Evolutionary conservation across 2,329 filamentous ascomycete species (phyloP), one percentile per base, ranked within the genome.

Genomic region (Aspergillus fructus): DNA sequence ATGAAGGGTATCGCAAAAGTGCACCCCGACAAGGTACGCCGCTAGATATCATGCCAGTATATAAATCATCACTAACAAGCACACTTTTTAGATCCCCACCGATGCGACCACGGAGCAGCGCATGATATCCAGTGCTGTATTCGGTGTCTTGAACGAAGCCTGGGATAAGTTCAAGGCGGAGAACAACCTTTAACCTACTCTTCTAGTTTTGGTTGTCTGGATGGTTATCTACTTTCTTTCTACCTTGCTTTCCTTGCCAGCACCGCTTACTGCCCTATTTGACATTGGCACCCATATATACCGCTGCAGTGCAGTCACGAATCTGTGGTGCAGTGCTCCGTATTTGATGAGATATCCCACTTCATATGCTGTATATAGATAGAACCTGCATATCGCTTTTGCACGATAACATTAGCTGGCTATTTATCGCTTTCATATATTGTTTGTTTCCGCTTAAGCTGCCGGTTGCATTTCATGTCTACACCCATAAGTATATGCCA

Each of bases 1-100:
- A 97, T 99, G 94, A 97, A 96, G 84, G 94, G 93, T 5, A 97
- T 99, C 82, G 91, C 89, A 11, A 97, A 97, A 82, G 94, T 94
- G 66, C 94, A 99, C 82, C 94, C 94, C 59, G 94, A 99, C 75
- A 99, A 99, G 89, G 94, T 97, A 81, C 76, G 85, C 12, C 27
- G 12, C 13, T 17, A 41, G 5, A 3, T 27, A 12, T 75, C 64
- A 60, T 17, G 59, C 58, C 59, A 15, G 53, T 24, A 33, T 24
- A 8, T 39, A 4, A 15, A 9, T 9, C 4, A 11, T 47, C 42
- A 42, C 53, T 58, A 24, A 40, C 21, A 64, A 23, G 12, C 30
- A 5, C 12, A 8, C 11, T 15, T 39, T n/a, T 23, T 60, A 85
- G 85, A 84, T 88, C 51, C 76, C 85, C 4, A 84, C 83, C 59